Conservation (phyloP, 1,284 basidiomycete species). For the Sanguinoderma infundibulare region DNA sequence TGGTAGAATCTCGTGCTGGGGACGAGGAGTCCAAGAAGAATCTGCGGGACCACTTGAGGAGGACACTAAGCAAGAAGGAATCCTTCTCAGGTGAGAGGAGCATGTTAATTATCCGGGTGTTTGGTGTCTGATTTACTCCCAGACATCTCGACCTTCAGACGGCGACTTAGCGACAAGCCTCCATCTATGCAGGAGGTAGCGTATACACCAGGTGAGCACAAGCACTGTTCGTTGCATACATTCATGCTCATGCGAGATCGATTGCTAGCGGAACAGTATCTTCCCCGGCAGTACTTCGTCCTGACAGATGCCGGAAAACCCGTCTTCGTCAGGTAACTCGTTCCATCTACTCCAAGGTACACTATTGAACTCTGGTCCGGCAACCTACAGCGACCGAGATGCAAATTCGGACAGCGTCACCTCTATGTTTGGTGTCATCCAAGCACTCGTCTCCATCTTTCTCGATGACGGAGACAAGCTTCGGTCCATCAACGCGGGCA, state of each 20-base stretch:
- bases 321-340: slow-evolving; percentile 78
- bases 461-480: slow-evolving; percentile 86
- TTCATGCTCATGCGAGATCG: neutral
- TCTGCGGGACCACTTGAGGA: slow-evolving; percentile 70
- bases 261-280: slow-evolving; percentile 46
- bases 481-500: slow-evolving; percentile 78
- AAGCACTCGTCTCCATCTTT: slow-evolving; percentile 93
- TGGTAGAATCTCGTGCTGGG: slow-evolving; percentile 41
- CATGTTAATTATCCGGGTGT: no score
- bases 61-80: slow-evolving; percentile 60
- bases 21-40: slow-evolving; percentile 65
- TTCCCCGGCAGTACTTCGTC: slow-evolving; percentile 85
- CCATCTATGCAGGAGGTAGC: slow-evolving; percentile 34
- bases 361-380: neutral
- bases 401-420: slow-evolving; percentile 69
- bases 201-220: slow-evolving; percentile 32
- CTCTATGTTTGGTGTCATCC: slow-evolving; percentile 90
- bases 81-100: slow-evolving; percentile 27
- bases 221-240: neutral
- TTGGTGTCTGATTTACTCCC: neutral
- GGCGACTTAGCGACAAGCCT: slow-evolving; percentile 27
- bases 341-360: neutral
- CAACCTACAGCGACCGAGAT: slow-evolving; percentile 36
- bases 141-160: slow-evolving; percentile 22
- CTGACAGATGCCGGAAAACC: slow-evolving; percentile 96